phyloP scores from a whole-genome alignment of 2,329 filamentous ascomycete species.

The Sclerotinia subarctica region DNA sequence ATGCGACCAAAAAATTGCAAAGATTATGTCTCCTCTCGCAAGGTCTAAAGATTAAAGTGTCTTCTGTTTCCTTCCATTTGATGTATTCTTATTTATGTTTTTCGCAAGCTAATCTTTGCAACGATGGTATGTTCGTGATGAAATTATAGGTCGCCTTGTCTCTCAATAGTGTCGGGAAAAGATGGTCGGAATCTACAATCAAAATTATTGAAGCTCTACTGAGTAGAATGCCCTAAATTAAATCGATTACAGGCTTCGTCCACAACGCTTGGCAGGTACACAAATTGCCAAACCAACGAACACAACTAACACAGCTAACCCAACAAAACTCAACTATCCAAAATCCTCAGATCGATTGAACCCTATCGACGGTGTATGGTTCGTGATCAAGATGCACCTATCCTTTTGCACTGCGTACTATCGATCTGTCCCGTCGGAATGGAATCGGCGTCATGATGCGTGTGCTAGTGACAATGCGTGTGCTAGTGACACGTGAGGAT shows the following conservation, averaged over 20 bases:
- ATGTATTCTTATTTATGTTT: not conserved
- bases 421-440: not conserved
- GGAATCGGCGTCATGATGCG: not conserved
- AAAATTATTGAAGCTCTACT: not conserved
- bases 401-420: not conserved
- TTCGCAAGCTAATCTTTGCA: slow-evolving; percentile 4
- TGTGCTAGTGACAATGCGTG: not conserved
- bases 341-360: not conserved
- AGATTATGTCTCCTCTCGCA: too few relatives aligned
- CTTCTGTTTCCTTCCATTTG: not conserved
- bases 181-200: not conserved
- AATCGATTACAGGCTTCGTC: not conserved
- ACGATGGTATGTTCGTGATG: not conserved
- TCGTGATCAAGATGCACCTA: not conserved
- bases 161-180: not conserved
- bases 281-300: not conserved
- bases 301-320: not conserved
- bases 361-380: not conserved
- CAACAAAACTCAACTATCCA: not conserved
- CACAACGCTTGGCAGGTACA: not conserved
- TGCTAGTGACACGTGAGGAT: not conserved
- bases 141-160: not conserved
- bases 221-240: not conserved
- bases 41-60: not conserved
- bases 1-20: not conserved